Evolutionary conservation across 2,329 filamentous ascomycete genomes (phyloP), one percentile per base, ranked within the genome.

Genomic region (Phyllosticta paracitricarpa): DNA sequence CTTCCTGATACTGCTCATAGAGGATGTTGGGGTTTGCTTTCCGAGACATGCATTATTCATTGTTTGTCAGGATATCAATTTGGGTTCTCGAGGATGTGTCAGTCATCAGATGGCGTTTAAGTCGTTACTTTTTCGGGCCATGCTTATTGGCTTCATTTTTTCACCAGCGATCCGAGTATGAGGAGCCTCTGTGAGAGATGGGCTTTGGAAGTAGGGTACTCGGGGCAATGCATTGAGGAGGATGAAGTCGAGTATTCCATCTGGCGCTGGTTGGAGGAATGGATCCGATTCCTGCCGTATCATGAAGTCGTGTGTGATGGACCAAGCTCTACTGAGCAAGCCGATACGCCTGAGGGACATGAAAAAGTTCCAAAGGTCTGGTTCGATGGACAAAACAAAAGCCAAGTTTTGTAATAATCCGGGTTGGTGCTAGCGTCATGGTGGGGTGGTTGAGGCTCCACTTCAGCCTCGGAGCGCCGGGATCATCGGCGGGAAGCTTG

Each of bases 351-450:
- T 56, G 12, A 19, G 53, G 4, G 2, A 33, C 35, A 51, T 61
- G 58, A 40, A 48, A 56, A 40, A 33, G 56, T 33, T 56, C 48
- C 28, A 56, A n/a, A 22, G 28, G 30, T n/a, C n/a, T n/a, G n/a
- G n/a, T 6, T 9, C 12, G 14, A 12, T 19, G n/a, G 28, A 12
- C 24, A 10, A n/a, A 58, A 58, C 35, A 22, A 33, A 9, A 52
- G 26, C 6, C 26, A n/a, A 24, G 57, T 52, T 35, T 55, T 60
- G 51, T 56, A 60, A 61, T 12, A 54, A 52, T 51, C 54, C 51
- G 30, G 26, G 19, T 33, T 35, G 51, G 54, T 33, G 10, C 57
- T 19, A 48, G 40, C 40, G 40, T 48, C 40, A n/a, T n/a, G 14
- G 40, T n/a, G 40, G 40, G 40, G 40, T 7, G n/a, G 57, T 25